These are phyloP conservation scores for Lepidium campestre DNA, from an alignment of 441 rosid genomes.

Conservation along the genomic window DNA sequence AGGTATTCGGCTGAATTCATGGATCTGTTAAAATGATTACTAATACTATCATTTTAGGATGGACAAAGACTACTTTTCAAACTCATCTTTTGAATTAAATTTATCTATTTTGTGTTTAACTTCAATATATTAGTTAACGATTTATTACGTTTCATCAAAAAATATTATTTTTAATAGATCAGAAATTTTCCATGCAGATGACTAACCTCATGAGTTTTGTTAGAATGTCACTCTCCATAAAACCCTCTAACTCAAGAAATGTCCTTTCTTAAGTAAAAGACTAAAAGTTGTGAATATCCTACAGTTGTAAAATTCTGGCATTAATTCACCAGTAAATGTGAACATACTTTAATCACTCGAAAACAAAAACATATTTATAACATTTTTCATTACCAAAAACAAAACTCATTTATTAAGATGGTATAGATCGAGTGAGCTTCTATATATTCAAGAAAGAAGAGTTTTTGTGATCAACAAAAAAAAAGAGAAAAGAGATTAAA, in stretches of 20 bases:
- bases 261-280: conserved; percentile 16
- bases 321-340: not conserved
- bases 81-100: not conserved
- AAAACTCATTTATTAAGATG: not conserved
- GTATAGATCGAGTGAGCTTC: not conserved
- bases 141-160: not conserved
- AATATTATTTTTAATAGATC: not conserved
- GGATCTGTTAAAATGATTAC: conserved; percentile 10
- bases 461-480: too few relatives aligned
- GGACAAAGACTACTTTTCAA: conserved; percentile 12
- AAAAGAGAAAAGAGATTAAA: not conserved
- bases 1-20: conserved; percentile 7
- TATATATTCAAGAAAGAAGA: conserved; percentile 7
- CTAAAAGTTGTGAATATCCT: conserved; percentile 9
- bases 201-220: conserved; percentile 29
- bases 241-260: conserved; percentile 25
- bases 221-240: conserved; percentile 36
- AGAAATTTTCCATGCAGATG: conserved; percentile 15
- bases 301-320: conserved; percentile 22
- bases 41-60: conserved; percentile 7
- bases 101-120: conserved; percentile 11
- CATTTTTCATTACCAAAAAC: not conserved
- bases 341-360: not conserved
- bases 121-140: not conserved
- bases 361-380: not conserved